Evolutionary conservation across 495 filamentous ascomycete genomes (phyloP).

Genomic region (Trichoderma erinaceum): DNA sequence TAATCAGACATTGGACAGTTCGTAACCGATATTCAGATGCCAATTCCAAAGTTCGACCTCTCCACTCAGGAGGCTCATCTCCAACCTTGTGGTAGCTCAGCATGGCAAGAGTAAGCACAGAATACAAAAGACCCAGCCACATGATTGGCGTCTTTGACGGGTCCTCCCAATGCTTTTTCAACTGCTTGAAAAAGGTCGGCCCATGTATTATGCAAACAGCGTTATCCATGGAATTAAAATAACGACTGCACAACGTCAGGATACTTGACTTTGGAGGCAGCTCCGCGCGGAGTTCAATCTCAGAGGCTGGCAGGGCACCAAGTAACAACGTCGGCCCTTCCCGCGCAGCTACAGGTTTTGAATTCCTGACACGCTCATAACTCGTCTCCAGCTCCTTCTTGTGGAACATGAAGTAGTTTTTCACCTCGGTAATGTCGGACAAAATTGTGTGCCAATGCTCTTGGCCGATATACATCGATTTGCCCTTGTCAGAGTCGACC

Average conservation of each 20-base stretch:
- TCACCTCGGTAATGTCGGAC: slow-evolving; percentile 87
- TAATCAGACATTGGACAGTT: slow-evolving; percentile 79
- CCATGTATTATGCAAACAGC: slow-evolving; percentile 70
- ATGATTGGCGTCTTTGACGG: slow-evolving; percentile 72
- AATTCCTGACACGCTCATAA: slow-evolving; percentile 58
- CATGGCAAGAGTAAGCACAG: slow-evolving; percentile 84
- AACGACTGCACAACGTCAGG: slow-evolving; percentile 71
- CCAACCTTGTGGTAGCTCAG: slow-evolving; percentile 84
- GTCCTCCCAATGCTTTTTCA: slow-evolving; percentile 83
- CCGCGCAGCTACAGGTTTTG: slow-evolving; percentile 50
- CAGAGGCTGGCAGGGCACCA: slow-evolving; percentile 59
- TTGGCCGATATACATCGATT: slow-evolving; percentile 79
- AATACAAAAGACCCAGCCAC: slow-evolving; percentile 86
- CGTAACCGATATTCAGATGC: slow-evolving; percentile 71
- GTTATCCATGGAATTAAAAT: slow-evolving; percentile 53
- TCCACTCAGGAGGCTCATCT: slow-evolving; percentile 85
- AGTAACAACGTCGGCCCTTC: slow-evolving; percentile 69
- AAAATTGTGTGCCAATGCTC: slow-evolving; percentile 88
- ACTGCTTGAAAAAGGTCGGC: slow-evolving; percentile 79
- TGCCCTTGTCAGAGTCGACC: slow-evolving; percentile 71
- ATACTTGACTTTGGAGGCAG: slow-evolving; percentile 76
- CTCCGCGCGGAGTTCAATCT: slow-evolving; percentile 68
- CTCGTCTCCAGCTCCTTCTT: slow-evolving; percentile 52
- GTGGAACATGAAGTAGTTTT: slow-evolving; percentile 67
- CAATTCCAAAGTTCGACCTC: slow-evolving; percentile 64